A percentile compares a stretch with the other conserved stretches of the same genome.
Conservation (phyloP, 768 basidiomycete species). For the Kwoniella mangroviensis region DNA sequence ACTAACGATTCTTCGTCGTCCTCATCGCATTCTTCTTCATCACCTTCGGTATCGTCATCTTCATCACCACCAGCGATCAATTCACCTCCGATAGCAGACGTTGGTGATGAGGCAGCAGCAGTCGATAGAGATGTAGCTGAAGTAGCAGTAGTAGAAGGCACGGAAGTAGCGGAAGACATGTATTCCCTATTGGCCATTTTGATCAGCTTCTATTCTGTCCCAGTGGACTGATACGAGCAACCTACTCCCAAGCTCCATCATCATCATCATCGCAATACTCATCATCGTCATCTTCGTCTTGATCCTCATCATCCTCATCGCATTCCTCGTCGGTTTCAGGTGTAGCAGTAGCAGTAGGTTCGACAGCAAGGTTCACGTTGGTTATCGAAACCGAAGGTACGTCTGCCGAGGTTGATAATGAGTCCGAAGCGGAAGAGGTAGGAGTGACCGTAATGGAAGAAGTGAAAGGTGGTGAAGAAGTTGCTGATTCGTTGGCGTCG, state of each 20-base stretch:
- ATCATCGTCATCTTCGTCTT: conserved; percentile 10
- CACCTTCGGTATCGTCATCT: background rate
- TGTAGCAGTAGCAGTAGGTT: conserved; percentile 3
- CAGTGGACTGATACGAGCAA: conserved; percentile 3
- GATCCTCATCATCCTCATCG: conserved; percentile 12
- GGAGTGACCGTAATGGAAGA: conserved; percentile 4
- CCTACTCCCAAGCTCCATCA: conserved; percentile 4
- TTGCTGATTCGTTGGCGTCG: conserved; percentile 14
- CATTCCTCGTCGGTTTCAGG: conserved; percentile 12
- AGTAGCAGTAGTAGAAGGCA: conserved; percentile 1
- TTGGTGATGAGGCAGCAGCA: background rate
- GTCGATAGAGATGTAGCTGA: background rate
- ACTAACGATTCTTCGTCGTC: background rate
- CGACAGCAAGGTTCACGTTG: conserved; percentile 8
- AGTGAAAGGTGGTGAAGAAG: conserved; percentile 12
- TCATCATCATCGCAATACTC: conserved; percentile 21
- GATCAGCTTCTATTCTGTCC: background rate
- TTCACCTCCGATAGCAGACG: conserved; percentile 11
- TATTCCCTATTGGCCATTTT: background rate
- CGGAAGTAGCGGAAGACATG: background rate
- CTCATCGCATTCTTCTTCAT: conserved; percentile 14
- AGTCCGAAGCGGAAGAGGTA: conserved; percentile 1
- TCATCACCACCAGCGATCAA: conserved; percentile 1
- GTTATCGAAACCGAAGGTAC: conserved; percentile 4
- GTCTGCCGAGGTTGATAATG: background rate